phyloP scores from a whole-genome alignment of 2,329 filamentous ascomycete species.

The Colletotrichum lini region DNA sequence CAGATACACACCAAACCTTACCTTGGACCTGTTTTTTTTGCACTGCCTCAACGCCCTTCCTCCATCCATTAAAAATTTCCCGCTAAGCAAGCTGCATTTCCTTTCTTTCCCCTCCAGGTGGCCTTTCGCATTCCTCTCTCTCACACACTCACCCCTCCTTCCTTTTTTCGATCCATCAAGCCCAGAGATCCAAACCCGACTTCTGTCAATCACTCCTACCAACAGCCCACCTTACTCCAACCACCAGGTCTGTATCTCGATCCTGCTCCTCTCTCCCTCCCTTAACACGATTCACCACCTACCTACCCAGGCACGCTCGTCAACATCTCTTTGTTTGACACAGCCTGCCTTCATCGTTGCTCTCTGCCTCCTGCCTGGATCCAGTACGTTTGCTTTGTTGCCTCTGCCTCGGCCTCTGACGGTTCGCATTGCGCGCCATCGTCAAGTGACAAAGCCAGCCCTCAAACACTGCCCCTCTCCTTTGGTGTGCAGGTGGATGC shows the following conservation, averaged over 20 bases:
- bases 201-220: slow-evolving; percentile 34
- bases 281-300: slow-evolving; percentile 4
- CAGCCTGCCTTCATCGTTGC: slow-evolving; percentile 21
- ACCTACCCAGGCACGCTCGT: background rate
- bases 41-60: slow-evolving; percentile 42
- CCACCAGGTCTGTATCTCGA: slow-evolving; percentile 26
- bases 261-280: slow-evolving; percentile 4
- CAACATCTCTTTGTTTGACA: slow-evolving; percentile 24
- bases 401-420: slow-evolving; percentile 8
- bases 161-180: slow-evolving; percentile 39
- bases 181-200: slow-evolving; percentile 25
- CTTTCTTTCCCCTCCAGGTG: slow-evolving; percentile 39
- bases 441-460: slow-evolving; percentile 36
- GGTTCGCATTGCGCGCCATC: slow-evolving; percentile 12
- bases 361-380: slow-evolving; percentile 6
- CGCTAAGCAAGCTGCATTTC: slow-evolving; percentile 35
- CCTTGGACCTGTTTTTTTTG: slow-evolving; percentile 39
- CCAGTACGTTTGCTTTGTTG: slow-evolving; percentile 35
- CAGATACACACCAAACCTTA: slow-evolving; percentile 42
- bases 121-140: slow-evolving; percentile 32
- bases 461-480: slow-evolving; percentile 34
- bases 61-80: slow-evolving; percentile 35
- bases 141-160: slow-evolving; percentile 32
- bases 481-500: slow-evolving; percentile 20
- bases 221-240: slow-evolving; percentile 39